These are phyloP conservation scores for Sordariomycetes sp. DNA, from an alignment of 2,329 filamentous ascomycete species.

Conservation along the genomic window DNA sequence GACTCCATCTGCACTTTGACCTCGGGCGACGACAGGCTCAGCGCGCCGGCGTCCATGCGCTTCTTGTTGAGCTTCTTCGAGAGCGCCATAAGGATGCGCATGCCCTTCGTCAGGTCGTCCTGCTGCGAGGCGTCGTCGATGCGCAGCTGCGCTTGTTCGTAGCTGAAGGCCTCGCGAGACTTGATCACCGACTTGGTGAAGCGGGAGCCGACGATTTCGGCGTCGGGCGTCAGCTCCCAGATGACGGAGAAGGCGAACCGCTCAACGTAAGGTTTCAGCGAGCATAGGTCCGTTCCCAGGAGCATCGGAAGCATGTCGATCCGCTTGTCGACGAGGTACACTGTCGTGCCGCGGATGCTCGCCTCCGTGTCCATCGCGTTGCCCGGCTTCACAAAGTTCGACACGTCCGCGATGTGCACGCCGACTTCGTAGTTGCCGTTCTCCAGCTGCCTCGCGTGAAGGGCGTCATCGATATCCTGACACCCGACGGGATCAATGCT, in stretches of 20 bases:
- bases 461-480: constrained; percentile 95
- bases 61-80: constrained; percentile 92
- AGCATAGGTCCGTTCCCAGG: constrained; percentile 91
- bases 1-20: constrained; percentile 92
- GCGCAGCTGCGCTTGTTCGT: constrained; percentile 87
- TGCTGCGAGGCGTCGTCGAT: constrained; percentile 84
- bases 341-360: constrained; percentile 86
- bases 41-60: constrained; percentile 88
- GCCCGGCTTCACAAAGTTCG: constrained; percentile 93
- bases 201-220: constrained; percentile 71
- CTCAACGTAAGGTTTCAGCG: constrained; percentile 95
- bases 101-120: constrained; percentile 82
- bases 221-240: constrained; percentile 81
- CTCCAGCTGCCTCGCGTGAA: constrained; percentile 73
- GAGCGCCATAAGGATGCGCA: constrained; percentile 75
- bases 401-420: constrained; percentile 98
- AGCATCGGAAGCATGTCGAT: constrained; percentile 99
- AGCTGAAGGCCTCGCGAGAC: constrained; percentile 93
- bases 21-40: constrained; percentile 96
- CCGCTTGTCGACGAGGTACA: constrained; percentile 96
- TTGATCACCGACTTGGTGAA: constrained; percentile 98
- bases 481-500: constrained; percentile 95
- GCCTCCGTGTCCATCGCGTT: constrained; percentile 97
- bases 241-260: constrained; percentile 76
- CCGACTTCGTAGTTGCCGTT: constrained; percentile 96